phyloP scores from a whole-genome alignment of 441 rosid genomes.

The Syzygium malaccense region DNA sequence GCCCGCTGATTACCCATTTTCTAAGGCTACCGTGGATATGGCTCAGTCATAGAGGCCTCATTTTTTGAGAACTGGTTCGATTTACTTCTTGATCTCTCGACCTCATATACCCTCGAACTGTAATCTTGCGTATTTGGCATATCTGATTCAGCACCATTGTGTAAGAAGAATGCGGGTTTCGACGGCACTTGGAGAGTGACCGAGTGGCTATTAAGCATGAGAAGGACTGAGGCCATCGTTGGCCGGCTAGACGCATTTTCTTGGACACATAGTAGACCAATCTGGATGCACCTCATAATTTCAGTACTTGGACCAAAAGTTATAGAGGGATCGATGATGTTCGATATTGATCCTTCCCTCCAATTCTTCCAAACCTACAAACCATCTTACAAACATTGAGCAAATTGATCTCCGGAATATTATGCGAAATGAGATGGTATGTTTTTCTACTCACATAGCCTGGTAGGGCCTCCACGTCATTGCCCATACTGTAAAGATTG shows the following conservation, averaged over 20 bases:
- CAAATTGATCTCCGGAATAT: neutral
- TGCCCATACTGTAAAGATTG: too few relatives aligned
- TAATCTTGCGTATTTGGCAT: neutral
- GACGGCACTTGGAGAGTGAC: neutral
- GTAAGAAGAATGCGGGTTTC: neutral
- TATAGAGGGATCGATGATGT: neutral
- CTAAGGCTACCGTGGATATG: neutral
- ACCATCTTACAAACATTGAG: neutral
- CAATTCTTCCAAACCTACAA: neutral
- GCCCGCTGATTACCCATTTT: neutral
- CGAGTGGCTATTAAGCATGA: neutral
- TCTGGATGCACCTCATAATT: too few relatives aligned
- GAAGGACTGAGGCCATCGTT: too few relatives aligned
- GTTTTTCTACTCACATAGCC: neutral
- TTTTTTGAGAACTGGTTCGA: too few relatives aligned
- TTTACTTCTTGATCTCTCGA: neutral
- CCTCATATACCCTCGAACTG: too few relatives aligned
- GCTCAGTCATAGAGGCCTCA: too few relatives aligned
- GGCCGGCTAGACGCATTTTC: neutral
- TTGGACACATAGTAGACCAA: too few relatives aligned
- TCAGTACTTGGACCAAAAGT: too few relatives aligned
- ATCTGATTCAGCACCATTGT: neutral
- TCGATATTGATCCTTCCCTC: neutral
- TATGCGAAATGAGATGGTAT: neutral
- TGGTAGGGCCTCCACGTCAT: accelerated